Percentiles rank a stretch among this genome's conserved stretches.
Evolutionary conservation across 306 rosid genomes (phyloP).

Genomic region (Vigna angularis): DNA sequence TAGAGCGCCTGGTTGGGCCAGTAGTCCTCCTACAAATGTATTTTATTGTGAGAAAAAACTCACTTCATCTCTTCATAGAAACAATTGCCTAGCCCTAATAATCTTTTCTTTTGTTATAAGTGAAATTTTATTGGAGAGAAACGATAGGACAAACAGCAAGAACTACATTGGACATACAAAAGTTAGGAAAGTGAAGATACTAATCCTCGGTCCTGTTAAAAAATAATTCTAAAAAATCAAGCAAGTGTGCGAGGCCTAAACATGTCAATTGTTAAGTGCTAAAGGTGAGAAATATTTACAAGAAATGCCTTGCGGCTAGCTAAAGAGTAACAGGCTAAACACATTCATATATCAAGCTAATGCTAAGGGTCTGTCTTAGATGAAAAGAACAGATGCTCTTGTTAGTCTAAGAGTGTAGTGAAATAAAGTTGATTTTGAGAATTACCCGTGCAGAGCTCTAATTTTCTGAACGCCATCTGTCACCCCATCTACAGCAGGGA

Average conservation of each 20-base stretch:
- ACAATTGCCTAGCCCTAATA: neutral
- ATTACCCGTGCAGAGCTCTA: conserved; percentile 79
- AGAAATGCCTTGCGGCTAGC: conserved; percentile 29
- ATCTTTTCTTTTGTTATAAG: neutral
- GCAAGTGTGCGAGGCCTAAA: neutral
- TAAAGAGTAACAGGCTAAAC: conserved; percentile 11
- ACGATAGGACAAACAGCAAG: conserved; percentile 12
- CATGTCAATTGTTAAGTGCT: conserved; percentile 3
- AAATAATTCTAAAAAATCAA: conserved; percentile 18
- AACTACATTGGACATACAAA: neutral
- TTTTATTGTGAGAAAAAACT: conserved; percentile 35
- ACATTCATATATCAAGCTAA: neutral
- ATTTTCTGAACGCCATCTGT: conserved; percentile 60
- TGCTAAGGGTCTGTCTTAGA: neutral
- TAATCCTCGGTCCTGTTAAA: neutral
- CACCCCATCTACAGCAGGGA: conserved; percentile 56
- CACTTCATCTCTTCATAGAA: conserved; percentile 8
- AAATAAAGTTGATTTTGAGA: conserved; percentile 19
- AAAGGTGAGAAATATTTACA: conserved; percentile 1
- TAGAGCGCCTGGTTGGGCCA: conserved; percentile 99
- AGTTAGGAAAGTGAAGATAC: neutral
- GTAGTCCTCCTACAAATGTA: conserved; percentile 83
- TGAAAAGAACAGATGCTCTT: conserved; percentile 31
- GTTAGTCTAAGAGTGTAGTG: conserved; percentile 19
- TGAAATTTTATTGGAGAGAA: neutral